Base-by-base conservation (phyloP, 805 yeast genomes). In the Pichia californica region DNA sequence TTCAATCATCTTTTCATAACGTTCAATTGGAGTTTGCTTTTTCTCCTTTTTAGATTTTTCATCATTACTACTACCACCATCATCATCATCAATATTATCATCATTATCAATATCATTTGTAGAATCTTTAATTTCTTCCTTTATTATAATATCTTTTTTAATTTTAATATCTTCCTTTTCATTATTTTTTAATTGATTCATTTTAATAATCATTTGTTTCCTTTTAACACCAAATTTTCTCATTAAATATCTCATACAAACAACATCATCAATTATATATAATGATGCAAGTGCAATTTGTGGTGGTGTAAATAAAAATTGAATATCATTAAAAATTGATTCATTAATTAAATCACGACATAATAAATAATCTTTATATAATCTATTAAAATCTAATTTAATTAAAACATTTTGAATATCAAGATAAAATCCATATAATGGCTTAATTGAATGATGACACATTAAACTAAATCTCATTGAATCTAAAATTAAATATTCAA, bases 201-300 rank as follows among this genome's bases (percentile, higher is more conserved):
- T 47, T 13, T 40, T 52, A 15, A 49, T 55, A 7, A 49, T 44
- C 16, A 52, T 46, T 26, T 49, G 57, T 51, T 51, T 55, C 53
- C 42, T 51, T 46, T 52, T 57, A 19, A 53, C 47, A 36, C 70
- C 67, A 51, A 81, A 81, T 59, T 84, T 86, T 51, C 73, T 70
- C 50, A 73, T 72, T 50, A 91, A 63, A 62, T 89, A 89, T 49
- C 77, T 70, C 43, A 76, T 77, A 2, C 84, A 76, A 31, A 85
- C 63, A 20, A 73, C 76, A 49, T 73, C 77, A 61, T 88, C 85
- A 13, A 73, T 76, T 42, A 74, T 71, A 64, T 83, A 77, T 57
- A 89, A 70, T 14, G 93, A 87, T 0, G 96, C 93, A 41, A 93
- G 67, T 1, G 98, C 96, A 26, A 93, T 86, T 57, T 93, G 99